phyloP scores from a whole-genome alignment of 768 basidiomycete genomes.

The Suillus subalutaceus region DNA sequence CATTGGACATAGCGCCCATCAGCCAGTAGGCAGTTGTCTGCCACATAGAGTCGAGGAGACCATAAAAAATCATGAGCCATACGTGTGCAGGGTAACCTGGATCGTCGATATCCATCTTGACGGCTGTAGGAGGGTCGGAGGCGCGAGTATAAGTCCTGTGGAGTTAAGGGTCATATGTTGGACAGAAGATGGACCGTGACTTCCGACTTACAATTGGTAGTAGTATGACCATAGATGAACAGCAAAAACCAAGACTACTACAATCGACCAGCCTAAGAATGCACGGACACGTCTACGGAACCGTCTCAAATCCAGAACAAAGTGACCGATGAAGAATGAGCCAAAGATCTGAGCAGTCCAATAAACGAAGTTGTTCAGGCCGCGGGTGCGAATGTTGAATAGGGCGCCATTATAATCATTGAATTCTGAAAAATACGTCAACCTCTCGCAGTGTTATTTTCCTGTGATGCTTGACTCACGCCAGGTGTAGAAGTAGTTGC shows the following conservation, averaged over 20 bases:
- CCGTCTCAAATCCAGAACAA: slow-evolving; percentile 60
- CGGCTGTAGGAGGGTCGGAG: slow-evolving; percentile 39
- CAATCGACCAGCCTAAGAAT: slow-evolving; percentile 65
- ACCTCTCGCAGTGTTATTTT: not conserved
- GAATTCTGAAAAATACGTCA: slow-evolving; percentile 54
- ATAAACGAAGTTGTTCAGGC: slow-evolving; percentile 78
- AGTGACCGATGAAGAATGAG: slow-evolving; percentile 63
- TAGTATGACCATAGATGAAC: slow-evolving; percentile 78
- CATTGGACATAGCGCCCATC: slow-evolving; percentile 86
- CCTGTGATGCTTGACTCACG: slow-evolving; percentile 46
- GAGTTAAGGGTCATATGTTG: not conserved
- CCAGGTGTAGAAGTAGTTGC: slow-evolving; percentile 88
- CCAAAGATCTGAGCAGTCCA: slow-evolving; percentile 82
- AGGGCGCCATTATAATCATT: slow-evolving; percentile 80
- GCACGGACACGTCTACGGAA: slow-evolving; percentile 71
- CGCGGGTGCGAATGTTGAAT: slow-evolving; percentile 78
- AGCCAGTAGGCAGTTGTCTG: slow-evolving; percentile 84
- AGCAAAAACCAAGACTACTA: slow-evolving; percentile 65
- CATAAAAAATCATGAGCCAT: slow-evolving; percentile 71
- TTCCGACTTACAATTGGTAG: slow-evolving; percentile 64
- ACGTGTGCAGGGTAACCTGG: slow-evolving; percentile 55
- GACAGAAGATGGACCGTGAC: not conserved
- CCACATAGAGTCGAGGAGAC: slow-evolving; percentile 83
- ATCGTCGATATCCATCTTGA: slow-evolving; percentile 64
- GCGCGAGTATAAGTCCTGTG: slow-evolving; percentile 61